Base-by-base conservation (phyloP, 164 flowering plant species). In the Magnolia sinica region DNA sequence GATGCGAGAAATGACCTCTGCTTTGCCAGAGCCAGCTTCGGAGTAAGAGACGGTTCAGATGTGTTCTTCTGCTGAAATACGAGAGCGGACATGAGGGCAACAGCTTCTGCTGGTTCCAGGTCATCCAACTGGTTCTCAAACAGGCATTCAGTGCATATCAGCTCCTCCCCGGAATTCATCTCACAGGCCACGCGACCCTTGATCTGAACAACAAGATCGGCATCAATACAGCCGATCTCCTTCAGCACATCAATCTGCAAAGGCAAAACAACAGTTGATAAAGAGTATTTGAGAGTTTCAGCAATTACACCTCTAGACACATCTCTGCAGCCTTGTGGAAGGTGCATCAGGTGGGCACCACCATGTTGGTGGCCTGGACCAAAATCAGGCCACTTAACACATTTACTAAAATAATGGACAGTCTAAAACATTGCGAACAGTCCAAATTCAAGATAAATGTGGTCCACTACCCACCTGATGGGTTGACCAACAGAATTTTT, bases 101-200 rank as follows among this genome's bases (percentile, higher is more conserved):
- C 96, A 24, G 98, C 98, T 87, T 96, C 99, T 82, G 93, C 97
- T 72, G 99, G 99, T 86, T 94, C 98, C 82, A 96, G 84, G 70
- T 88, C 95, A 79, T 92, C 96, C 80, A 96, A 80, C 77, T 92
- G 98, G 85, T 94, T 96, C 82, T 96, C 98, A 85, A 96, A 96
- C 79, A 96, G 85, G 81, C 96, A 94, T 80, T 94, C 99, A 1
- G 99, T 93, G 83, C 90, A 91, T 79, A 96, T 94, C 87, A 96
- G 83, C 86, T 96, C 99, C 82, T 96, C 98, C 70, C 99, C 99
- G 52, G 99, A 96, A 85, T 96, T 96, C 98, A 96, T 96, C 89
- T 94, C 99, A 83, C 99, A 94, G 51, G 99, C 99, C 64, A 96
- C 97, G 50, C 98, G 92, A 18, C 99, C 99, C 86, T 96, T 96